Base-by-base conservation (phyloP, 2,329 filamentous ascomycete genomes). In the Penicillium sp. region DNA sequence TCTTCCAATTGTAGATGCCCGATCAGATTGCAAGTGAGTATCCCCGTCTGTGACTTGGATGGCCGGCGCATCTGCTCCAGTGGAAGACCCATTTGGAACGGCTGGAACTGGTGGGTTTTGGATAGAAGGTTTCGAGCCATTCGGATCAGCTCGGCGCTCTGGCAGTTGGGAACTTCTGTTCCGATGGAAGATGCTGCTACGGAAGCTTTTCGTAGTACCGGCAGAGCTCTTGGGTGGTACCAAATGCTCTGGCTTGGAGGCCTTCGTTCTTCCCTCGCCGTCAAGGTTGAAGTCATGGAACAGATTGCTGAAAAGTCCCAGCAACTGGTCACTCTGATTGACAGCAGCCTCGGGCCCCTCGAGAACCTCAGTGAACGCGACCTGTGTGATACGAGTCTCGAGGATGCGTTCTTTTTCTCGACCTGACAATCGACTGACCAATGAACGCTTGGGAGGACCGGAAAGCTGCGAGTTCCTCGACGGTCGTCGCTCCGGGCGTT, bases 351-450 rank as follows among this genome's bases (percentile, higher is more conserved):
- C 86, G 0, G 91, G 85, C 1, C 91, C 91, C 67, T 96, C 91
- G 3, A 90, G 76, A 14, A 94, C 76, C 71, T 97, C 92, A 3
- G 94, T 73, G 18, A 99, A 80, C 4, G 88, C 82, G 53, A 99
- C 78, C 65, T 97, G 92, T 10, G 92, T 96, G 83, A 97, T 95
- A 70, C 95, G 95, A 55, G 96, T 85, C 70, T 97, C 89, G n/a
- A 99, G 74, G 38, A 99, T 86, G 44, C 84, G 83, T 69, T 92
- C 89, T 66, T 91, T 95, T 67, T 97, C 92, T 24, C 85, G 83
- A 51, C 86, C 83, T 56, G 90, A 87, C 84, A 96, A 89, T 40
- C 89, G 84, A 58, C 92, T 88, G 0, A 95, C 58, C 80, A 42
- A 89, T 67, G 3, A 85, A 84, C 56, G 66, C 36, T 61, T 64